phyloP scores from a whole-genome alignment of 1,284 basidiomycete species.

The Leccinum variabile region DNA sequence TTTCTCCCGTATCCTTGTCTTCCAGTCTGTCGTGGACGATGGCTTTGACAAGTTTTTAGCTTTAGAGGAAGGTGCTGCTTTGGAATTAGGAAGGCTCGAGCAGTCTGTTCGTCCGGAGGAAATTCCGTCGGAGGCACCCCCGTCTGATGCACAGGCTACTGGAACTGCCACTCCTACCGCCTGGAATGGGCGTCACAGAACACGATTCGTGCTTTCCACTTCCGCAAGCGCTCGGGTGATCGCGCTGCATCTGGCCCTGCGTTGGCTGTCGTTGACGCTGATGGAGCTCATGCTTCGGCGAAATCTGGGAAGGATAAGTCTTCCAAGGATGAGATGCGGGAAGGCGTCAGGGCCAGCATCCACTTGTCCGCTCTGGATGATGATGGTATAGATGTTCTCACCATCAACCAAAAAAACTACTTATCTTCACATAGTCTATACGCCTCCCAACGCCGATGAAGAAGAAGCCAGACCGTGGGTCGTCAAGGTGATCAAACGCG shows the following conservation, averaged over 20 bases:
- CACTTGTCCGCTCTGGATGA: slow-evolving; percentile 75
- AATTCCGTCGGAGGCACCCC: slow-evolving; percentile 17
- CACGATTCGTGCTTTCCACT: slow-evolving; percentile 66
- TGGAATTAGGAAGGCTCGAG: slow-evolving; percentile 72
- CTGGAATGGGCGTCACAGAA: slow-evolving; percentile 33
- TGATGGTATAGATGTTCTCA: slow-evolving; percentile 59
- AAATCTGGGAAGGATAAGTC: slow-evolving; percentile 43
- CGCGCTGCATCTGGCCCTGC: slow-evolving; percentile 67
- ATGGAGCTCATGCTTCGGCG: slow-evolving; percentile 27
- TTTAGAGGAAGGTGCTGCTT: slow-evolving; percentile 69
- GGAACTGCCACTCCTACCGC: slow-evolving; percentile 10
- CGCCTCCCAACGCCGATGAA: slow-evolving; percentile 36
- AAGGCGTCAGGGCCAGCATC: slow-evolving; percentile 76
- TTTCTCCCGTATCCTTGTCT: slow-evolving; percentile 60
- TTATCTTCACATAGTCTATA: slow-evolving; percentile 78
- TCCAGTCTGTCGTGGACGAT: slow-evolving; percentile 72
- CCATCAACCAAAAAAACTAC: slow-evolving; percentile 81
- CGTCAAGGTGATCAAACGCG: slow-evolving; percentile 85
- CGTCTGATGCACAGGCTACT: slow-evolving; percentile 21
- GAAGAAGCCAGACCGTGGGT: slow-evolving; percentile 72
- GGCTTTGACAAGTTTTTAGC: slow-evolving; percentile 76
- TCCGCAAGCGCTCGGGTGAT: slow-evolving; percentile 51
- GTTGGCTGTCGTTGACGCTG: slow-evolving; percentile 70
- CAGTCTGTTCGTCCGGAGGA: slow-evolving; percentile 17
- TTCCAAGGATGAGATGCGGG: slow-evolving; percentile 47